phyloP scores from a whole-genome alignment of 805 yeast species.

The Pichia cabralensis region DNA sequence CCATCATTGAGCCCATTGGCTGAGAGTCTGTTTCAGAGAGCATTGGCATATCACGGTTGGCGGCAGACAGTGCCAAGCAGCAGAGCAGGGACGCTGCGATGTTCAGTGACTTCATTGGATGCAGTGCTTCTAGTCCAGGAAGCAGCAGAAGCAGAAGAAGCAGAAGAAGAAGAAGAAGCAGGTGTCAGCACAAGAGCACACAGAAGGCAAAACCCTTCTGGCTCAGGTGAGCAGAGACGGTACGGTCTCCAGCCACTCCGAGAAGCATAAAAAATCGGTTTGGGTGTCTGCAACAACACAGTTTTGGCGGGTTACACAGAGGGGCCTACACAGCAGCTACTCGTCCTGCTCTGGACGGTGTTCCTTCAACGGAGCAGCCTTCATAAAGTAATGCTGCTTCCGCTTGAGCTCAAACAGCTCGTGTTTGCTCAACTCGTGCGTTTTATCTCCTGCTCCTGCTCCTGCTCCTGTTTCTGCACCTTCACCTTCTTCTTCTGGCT shows the following conservation, averaged over 20 bases:
- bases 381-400: slow-evolving; percentile 65
- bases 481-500: slow-evolving; percentile 28
- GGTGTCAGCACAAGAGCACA: background rate
- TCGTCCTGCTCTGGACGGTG: slow-evolving; percentile 29
- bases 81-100: too few relatives aligned
- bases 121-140: too few relatives aligned
- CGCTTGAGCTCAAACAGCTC: too few relatives aligned
- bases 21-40: slow-evolving; percentile 1
- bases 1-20: slow-evolving; percentile 6
- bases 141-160: background rate
- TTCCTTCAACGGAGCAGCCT: slow-evolving; percentile 38
- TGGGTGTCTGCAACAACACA: too few relatives aligned
- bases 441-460: background rate
- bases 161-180: background rate
- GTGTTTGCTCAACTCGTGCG: too few relatives aligned
- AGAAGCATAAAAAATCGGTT: too few relatives aligned
- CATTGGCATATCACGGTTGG: too few relatives aligned
- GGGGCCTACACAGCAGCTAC: background rate
- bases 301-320: background rate
- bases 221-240: too few relatives aligned
- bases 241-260: too few relatives aligned
- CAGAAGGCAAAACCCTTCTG: too few relatives aligned
- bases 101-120: too few relatives aligned
- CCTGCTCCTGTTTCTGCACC: slow-evolving; percentile 23
- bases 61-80: too few relatives aligned